phyloP scores from a whole-genome alignment of 2,329 filamentous ascomycete species.

The Diaporthe helianthi region DNA sequence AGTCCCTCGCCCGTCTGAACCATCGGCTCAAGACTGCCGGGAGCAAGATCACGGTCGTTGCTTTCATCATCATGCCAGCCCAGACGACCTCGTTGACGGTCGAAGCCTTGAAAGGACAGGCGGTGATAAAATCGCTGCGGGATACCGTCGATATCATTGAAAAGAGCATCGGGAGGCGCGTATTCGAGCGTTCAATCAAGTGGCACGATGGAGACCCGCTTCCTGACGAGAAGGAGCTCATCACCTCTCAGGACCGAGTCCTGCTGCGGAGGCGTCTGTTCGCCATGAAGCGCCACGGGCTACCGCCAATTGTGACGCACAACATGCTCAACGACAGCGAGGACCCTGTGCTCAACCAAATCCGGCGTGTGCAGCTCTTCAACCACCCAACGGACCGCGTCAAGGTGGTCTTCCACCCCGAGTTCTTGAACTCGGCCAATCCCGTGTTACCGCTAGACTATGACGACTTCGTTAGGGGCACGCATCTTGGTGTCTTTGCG shows the following conservation, averaged over 20 bases:
- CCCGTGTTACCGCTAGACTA: constrained; percentile 96
- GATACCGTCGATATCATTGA: constrained; percentile 95
- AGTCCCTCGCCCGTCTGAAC: constrained; percentile 92
- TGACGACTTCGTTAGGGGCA: constrained; percentile 97
- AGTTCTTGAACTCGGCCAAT: constrained; percentile 95
- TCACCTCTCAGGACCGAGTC: constrained; percentile 90
- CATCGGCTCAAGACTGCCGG: constrained; percentile 85
- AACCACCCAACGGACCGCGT: constrained; percentile 95
- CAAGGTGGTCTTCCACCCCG: constrained; percentile 97
- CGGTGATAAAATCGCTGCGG: constrained; percentile 93
- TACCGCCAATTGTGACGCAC: constrained; percentile 97
- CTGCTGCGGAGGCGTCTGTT: constrained; percentile 90
- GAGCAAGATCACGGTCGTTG: constrained; percentile 92
- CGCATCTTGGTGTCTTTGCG: constrained; percentile 92
- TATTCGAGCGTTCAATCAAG: constrained; percentile 91
- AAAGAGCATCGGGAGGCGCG: constrained; percentile 86
- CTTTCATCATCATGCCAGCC: constrained; percentile 98
- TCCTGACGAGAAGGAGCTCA: constrained; percentile 95
- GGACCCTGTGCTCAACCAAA: constrained; percentile 94
- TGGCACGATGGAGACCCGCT: constrained; percentile 95
- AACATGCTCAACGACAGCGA: constrained; percentile 97
- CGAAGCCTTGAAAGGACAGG: constrained; percentile 94
- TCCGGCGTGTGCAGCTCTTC: constrained; percentile 94
- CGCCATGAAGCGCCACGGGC: constrained; percentile 90
- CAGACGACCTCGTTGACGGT: constrained; percentile 95